phyloP scores from a whole-genome alignment of 768 basidiomycete genomes.

The Podaxis sp. region DNA sequence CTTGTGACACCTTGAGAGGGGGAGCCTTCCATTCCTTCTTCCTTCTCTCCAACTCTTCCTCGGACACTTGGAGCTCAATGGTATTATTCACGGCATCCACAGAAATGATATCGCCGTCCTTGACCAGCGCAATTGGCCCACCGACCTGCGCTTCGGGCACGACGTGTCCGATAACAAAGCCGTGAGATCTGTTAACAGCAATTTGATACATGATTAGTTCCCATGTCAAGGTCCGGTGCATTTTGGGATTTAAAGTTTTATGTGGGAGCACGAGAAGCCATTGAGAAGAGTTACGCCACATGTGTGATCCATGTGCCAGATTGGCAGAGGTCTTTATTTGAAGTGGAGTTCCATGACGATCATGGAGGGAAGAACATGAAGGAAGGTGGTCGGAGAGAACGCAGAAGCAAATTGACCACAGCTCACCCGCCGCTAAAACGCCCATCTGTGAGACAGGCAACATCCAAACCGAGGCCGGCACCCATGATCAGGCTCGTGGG shows the following conservation, averaged over 20 bases:
- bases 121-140: slow-evolving; percentile 87
- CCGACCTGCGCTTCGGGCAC: slow-evolving; percentile 95
- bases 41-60: slow-evolving; percentile 74
- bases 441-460: slow-evolving; percentile 96
- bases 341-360: not conserved
- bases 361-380: not conserved
- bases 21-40: slow-evolving; percentile 76
- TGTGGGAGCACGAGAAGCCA: not conserved
- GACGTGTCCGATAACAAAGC: slow-evolving; percentile 96
- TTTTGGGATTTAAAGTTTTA: not conserved
- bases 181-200: slow-evolving; percentile 69
- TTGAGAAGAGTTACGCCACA: not conserved
- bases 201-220: not conserved
- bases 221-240: not conserved
- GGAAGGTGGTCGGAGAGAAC: slow-evolving; percentile 10
- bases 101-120: slow-evolving; percentile 82
- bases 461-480: slow-evolving; percentile 92
- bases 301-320: not conserved
- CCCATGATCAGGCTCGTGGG: slow-evolving; percentile 99
- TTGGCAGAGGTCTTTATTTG: not conserved
- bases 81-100: slow-evolving; percentile 88
- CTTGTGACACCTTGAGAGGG: slow-evolving; percentile 77
- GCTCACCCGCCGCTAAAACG: slow-evolving; percentile 96
- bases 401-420: slow-evolving; percentile 6
- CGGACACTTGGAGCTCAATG: slow-evolving; percentile 71